Evolutionary conservation across 331 rosid species (phyloP).

Genomic region (Pyrus hybrid): DNA sequence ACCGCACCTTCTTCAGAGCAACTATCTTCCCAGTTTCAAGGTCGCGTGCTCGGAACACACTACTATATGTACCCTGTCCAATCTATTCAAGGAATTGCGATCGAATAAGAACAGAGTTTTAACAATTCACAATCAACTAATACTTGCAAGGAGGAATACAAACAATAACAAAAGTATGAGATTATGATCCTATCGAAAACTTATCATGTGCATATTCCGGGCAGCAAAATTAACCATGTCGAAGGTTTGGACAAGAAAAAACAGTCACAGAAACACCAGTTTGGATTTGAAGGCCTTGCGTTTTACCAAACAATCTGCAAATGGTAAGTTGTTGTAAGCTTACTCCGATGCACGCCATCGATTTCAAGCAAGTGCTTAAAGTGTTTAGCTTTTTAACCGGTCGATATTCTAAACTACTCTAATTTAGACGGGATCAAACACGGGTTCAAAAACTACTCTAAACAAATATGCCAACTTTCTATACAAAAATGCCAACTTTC

Average conservation of each 20-base stretch:
- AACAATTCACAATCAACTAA: neutral
- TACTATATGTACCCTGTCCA: slow-evolving; percentile 28
- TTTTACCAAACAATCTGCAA: neutral
- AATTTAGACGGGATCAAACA: neutral
- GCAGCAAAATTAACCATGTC: neutral
- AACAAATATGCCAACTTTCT: neutral
- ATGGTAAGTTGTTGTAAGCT: neutral
- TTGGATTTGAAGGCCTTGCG: neutral
- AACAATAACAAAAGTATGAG: neutral
- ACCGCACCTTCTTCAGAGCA: slow-evolving; percentile 95
- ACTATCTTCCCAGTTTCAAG: slow-evolving; percentile 81
- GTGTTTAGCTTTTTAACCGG: neutral
- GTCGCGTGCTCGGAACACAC: slow-evolving; percentile 82
- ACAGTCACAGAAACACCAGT: neutral
- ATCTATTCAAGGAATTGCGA: slow-evolving; percentile 40
- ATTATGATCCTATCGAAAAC: neutral
- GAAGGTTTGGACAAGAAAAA: neutral
- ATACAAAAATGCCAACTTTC: neutral
- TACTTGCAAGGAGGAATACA: neutral
- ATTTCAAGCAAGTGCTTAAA: neutral
- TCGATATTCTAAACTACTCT: neutral
- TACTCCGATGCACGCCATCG: neutral
- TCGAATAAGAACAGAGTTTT: neutral
- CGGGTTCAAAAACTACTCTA: neutral
- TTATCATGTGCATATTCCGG: neutral